A percentile compares a stretch with the other conserved stretches of the same genome.
These are phyloP conservation scores for Cyamopsis tetragonoloba DNA, from an alignment of 306 rosid genomes.

Conservation along the genomic window DNA sequence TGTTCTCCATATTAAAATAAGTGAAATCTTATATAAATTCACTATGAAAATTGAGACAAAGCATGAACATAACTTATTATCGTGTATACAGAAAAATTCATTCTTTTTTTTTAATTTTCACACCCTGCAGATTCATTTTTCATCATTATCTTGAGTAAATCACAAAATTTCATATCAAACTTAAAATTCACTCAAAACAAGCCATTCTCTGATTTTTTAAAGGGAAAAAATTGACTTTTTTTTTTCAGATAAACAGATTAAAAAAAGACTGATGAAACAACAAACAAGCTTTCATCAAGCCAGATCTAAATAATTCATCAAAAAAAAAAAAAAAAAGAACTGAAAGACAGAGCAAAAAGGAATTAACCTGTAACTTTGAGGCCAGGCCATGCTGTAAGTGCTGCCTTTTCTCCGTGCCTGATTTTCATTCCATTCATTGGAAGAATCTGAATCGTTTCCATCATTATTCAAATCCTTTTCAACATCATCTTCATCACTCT, in stretches of 20 bases:
- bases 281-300: not conserved
- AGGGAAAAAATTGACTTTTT: too few relatives aligned
- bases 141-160: not conserved
- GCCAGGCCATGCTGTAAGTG: constrained; percentile 69
- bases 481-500: constrained; percentile 69
- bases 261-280: not conserved
- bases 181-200: not conserved
- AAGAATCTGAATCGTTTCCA: constrained; percentile 61
- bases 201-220: too few relatives aligned
- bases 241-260: not conserved
- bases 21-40: too few relatives aligned
- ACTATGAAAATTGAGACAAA: too few relatives aligned
- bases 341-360: not conserved
- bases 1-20: too few relatives aligned
- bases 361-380: constrained; percentile 79
- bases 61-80: too few relatives aligned
- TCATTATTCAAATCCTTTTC: constrained; percentile 44
- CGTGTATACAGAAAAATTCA: too few relatives aligned
- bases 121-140: constrained; percentile 1
- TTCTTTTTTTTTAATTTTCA: too few relatives aligned
- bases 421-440: constrained; percentile 40
- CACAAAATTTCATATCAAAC: not conserved
- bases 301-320: not conserved
- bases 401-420: constrained; percentile 45
- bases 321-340: not conserved